Evolutionary conservation across 208 protist genomes (phyloP).

Genomic region (Trichomonas gallinae): DNA sequence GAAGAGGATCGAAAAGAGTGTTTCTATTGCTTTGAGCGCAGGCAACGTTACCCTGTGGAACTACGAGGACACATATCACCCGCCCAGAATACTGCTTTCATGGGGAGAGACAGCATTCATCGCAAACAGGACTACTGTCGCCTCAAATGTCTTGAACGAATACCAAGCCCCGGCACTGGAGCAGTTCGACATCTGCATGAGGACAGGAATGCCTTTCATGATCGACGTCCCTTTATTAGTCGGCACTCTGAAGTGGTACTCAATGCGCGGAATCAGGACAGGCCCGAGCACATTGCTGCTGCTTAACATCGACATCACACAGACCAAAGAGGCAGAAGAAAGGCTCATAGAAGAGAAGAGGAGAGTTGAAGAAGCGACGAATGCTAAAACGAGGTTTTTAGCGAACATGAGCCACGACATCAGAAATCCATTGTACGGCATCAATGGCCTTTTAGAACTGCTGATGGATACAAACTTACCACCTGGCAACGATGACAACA

Average conservation of each 20-base stretch:
- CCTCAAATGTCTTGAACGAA: not conserved
- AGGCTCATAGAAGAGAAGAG: not conserved
- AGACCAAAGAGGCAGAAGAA: not conserved
- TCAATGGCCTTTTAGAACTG: not conserved
- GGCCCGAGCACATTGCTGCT: not conserved
- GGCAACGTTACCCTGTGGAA: too few species aligned
- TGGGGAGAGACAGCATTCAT: too few species aligned
- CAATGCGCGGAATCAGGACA: not conserved
- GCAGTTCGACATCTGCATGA: not conserved
- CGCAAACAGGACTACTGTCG: not conserved
- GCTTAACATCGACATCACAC: not conserved
- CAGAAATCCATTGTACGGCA: slow-evolving; percentile 23
- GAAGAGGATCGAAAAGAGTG: too few species aligned
- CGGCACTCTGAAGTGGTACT: not conserved
- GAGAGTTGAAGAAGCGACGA: not conserved
- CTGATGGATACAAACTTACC: not conserved
- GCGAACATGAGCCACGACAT: slow-evolving; percentile 25
- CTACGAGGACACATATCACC: too few species aligned
- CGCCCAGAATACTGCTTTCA: too few species aligned
- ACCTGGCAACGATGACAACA: not conserved
- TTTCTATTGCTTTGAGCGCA: too few species aligned
- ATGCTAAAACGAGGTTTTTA: slow-evolving; percentile 5
- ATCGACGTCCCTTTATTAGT: not conserved
- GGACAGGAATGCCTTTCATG: not conserved
- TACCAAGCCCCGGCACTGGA: not conserved